phyloP scores from a whole-genome alignment of 2,329 filamentous ascomycete genomes.

The Volutella citrinella region DNA sequence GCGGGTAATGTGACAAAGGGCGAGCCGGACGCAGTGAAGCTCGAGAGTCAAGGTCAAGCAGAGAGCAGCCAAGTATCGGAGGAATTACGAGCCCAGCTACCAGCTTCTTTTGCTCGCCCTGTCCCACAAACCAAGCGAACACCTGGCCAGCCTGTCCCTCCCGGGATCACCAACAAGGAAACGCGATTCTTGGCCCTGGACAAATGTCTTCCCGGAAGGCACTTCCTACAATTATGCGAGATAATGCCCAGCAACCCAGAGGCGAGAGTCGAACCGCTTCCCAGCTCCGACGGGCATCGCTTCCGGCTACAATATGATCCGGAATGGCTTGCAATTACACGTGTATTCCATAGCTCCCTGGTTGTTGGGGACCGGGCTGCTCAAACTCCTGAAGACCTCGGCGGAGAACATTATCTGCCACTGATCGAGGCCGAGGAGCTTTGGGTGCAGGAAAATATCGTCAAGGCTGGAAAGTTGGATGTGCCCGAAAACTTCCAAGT shows the following conservation, averaged over 20 bases:
- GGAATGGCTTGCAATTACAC: conserved; percentile 93
- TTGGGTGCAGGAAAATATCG: conserved; percentile 82
- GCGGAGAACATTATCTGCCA: conserved; percentile 64
- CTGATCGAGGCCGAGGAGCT: conserved; percentile 66
- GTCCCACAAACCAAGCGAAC: conserved; percentile 32
- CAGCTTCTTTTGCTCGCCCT: conserved; percentile 64
- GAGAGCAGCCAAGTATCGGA: conserved; percentile 47
- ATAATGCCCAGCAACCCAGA: conserved; percentile 47
- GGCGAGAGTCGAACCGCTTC: conserved; percentile 15
- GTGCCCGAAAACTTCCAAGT: conserved; percentile 76
- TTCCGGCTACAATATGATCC: conserved; percentile 76
- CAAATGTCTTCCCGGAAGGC: conserved; percentile 77
- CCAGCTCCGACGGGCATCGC: conserved; percentile 32
- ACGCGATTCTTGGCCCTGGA: conserved; percentile 88
- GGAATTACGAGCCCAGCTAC: conserved; percentile 69
- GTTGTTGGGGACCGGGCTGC: conserved; percentile 58
- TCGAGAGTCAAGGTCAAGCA: conserved; percentile 8
- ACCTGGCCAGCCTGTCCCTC: conserved; percentile 63
- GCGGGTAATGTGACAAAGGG: conserved; percentile 1
- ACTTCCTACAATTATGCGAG: conserved; percentile 78
- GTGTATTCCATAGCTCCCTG: conserved; percentile 69
- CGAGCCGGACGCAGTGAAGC: conserved; percentile 3
- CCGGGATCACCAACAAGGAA: conserved; percentile 70
- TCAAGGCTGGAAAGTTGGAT: conserved; percentile 55
- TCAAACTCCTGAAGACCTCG: conserved; percentile 56